phyloP scores from a whole-genome alignment of 164 flowering plant species.

The Stephania yunnanensis region DNA sequence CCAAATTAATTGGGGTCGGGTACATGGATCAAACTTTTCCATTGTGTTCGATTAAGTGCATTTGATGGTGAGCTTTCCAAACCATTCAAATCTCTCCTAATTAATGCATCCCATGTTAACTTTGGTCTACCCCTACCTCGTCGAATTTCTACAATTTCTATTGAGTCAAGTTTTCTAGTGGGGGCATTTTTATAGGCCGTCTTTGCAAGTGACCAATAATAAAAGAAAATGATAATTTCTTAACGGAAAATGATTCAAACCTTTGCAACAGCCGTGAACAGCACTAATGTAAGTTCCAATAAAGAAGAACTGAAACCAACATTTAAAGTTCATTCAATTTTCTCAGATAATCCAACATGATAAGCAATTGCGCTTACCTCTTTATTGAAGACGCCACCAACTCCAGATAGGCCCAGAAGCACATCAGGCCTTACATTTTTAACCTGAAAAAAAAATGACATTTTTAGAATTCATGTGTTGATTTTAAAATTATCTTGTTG shows the following conservation, averaged over 20 bases:
- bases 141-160: too few species aligned
- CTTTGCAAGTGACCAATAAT: too few species aligned
- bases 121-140: too few species aligned
- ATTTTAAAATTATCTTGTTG: not conserved
- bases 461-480: not conserved
- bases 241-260: not conserved
- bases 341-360: not conserved
- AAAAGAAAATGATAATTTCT: too few species aligned
- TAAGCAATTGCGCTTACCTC: slow-evolving; percentile 40
- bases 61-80: too few species aligned
- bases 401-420: slow-evolving; percentile 92
- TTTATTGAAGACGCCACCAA: slow-evolving; percentile 82
- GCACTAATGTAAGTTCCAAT: not conserved
- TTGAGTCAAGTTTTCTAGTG: too few species aligned
- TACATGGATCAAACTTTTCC: too few species aligned
- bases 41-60: too few species aligned
- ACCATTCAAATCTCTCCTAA: too few species aligned
- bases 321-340: not conserved
- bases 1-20: too few species aligned
- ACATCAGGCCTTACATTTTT: slow-evolving; percentile 87
- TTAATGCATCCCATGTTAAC: too few species aligned
- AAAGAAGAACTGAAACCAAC: not conserved
- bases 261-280: slow-evolving; percentile 5
- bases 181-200: too few species aligned
- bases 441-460: slow-evolving; percentile 42